Evolutionary conservation across 2,329 filamentous ascomycete genomes (phyloP).

Genomic region (Clonostachys rosea): DNA sequence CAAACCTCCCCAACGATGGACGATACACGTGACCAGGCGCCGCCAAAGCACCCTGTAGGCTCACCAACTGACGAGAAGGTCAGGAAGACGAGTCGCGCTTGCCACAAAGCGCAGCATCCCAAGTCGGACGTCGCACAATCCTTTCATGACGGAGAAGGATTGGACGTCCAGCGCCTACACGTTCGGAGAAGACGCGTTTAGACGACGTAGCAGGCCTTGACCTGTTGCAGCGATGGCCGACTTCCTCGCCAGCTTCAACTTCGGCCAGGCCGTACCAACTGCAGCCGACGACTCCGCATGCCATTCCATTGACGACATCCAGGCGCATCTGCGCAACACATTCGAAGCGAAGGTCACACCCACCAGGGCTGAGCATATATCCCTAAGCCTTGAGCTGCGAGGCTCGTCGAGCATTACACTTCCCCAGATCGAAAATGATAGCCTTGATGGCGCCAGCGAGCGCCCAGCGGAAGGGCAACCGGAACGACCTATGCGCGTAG

Average conservation of each 20-base stretch:
- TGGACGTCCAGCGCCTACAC: neutral
- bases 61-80: neutral
- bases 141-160: too few relatives aligned
- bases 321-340: slow-evolving; percentile 32
- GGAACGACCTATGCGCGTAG: slow-evolving; percentile 23
- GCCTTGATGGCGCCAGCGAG: slow-evolving; percentile 11
- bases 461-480: slow-evolving; percentile 11
- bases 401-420: slow-evolving; percentile 37
- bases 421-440: slow-evolving; percentile 26
- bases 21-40: too few relatives aligned
- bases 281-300: slow-evolving; percentile 15
- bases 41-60: too few relatives aligned
- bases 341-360: slow-evolving; percentile 36
- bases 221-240: slow-evolving; percentile 20
- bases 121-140: neutral
- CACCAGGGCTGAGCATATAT: slow-evolving; percentile 44
- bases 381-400: slow-evolving; percentile 39
- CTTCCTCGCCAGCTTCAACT: slow-evolving; percentile 29
- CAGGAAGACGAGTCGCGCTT: neutral
- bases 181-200: too few relatives aligned
- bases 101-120: neutral
- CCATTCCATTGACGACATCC: slow-evolving; percentile 36
- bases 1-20: too few relatives aligned
- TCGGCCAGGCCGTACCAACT: slow-evolving; percentile 13
- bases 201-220: neutral